Evolutionary conservation across 1,139 yeast species (phyloP).

Genomic region (Yarrowia galli): DNA sequence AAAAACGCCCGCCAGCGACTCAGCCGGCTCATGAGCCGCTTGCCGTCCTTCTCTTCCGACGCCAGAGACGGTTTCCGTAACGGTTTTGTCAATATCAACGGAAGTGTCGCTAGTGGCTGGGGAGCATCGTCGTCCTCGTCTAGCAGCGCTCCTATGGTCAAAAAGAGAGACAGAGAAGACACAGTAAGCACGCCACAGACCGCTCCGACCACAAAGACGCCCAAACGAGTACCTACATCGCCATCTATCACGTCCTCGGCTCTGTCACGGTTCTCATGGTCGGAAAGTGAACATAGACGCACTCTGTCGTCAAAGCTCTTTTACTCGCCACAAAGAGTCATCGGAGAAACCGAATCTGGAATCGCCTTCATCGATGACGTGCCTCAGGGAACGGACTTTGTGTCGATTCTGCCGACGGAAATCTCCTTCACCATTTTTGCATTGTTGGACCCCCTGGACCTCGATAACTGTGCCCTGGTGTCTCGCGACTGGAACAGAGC

Average conservation of each 20-base stretch:
- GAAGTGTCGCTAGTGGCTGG: slow-evolving; percentile 18
- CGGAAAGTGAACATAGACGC: slow-evolving; percentile 27
- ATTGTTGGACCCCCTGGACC: slow-evolving; percentile 43
- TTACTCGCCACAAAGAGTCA: slow-evolving; percentile 27
- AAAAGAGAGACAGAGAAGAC: slow-evolving; percentile 18
- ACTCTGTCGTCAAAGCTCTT: slow-evolving; percentile 23
- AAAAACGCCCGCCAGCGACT: slow-evolving; percentile 29
- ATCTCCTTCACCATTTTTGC: slow-evolving; percentile 44
- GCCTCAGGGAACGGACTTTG: slow-evolving; percentile 43
- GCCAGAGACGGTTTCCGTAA: slow-evolving; percentile 18
- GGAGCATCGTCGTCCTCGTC: slow-evolving; percentile 13
- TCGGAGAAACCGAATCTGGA: slow-evolving; percentile 44
- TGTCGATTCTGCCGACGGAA: slow-evolving; percentile 47
- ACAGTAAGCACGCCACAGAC: background rate
- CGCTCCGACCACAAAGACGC: slow-evolving; percentile 1
- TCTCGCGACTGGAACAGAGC: slow-evolving; percentile 45
- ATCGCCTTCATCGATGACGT: slow-evolving; percentile 43
- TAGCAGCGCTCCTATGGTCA: background rate
- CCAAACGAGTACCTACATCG: slow-evolving; percentile 12
- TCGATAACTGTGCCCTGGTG: slow-evolving; percentile 45
- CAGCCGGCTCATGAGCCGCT: slow-evolving; percentile 21
- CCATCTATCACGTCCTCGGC: slow-evolving; percentile 26
- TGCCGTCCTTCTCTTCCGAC: slow-evolving; percentile 30
- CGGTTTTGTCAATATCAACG: slow-evolving; percentile 25
- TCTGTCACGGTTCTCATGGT: slow-evolving; percentile 15